Base-by-base conservation (phyloP, 768 basidiomycete species). In the Brasilioporus rufonigricans region DNA sequence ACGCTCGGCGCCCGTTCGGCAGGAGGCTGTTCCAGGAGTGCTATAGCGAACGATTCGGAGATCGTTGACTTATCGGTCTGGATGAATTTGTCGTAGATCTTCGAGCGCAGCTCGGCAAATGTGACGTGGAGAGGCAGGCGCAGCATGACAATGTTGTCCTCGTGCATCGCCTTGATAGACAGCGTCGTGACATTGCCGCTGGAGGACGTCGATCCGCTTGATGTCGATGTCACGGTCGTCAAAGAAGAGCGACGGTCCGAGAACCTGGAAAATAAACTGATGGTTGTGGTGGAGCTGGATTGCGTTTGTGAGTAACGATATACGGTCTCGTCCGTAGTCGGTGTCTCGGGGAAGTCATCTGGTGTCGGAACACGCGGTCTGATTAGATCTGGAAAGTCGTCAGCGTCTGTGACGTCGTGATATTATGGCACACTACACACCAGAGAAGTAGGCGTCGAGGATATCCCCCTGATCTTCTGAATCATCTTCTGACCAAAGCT, bases 81-180 rank as follows among this genome's bases (percentile, higher is more conserved):
- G n/a, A 79, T 76, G 63, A 91, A 85, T 62, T 89, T 89, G 51
- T 85, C 80, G 57, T 80, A 79, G 24, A 91, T 72, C 45, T 80
- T 78, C 48, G 72, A 71, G 55, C 84, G 84, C 16, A 90, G 61
- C 43, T 83, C 82, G 18, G 68, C 61, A 52, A 84, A 78, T n/a
- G 77, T 41, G 54, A 75, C 73, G 39, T 74, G 70, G 57, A 76
- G 76, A 13, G 80, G 69, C 9, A 79, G 69, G 41, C 85, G 83
- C 48, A 91, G 76, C 56, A 87, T 71, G 62, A 91, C 76, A 57
- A 87, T 85, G 26, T 78, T 73, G 57, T 83, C 78, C 60, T 82
- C 78, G 59, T 81, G 80, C 41, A 77, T 78, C 5, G 82, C 89
- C 71, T 91, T 91, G 73, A 90, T 77, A 2, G 78, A 73, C 44